Conservation (phyloP, 208 protist species). For the Porcisia deanei region DNA sequence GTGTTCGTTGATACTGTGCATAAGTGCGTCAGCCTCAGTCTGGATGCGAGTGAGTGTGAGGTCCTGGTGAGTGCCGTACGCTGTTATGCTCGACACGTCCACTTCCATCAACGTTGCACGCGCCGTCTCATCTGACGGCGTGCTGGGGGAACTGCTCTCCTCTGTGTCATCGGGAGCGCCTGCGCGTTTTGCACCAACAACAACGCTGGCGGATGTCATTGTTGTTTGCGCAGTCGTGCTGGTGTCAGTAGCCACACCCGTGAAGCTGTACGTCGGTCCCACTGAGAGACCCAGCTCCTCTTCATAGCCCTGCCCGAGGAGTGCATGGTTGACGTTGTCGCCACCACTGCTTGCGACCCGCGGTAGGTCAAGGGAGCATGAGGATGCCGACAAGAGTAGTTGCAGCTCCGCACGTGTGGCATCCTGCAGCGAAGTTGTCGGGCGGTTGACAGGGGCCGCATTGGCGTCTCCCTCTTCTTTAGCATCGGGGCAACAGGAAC, state of each 20-base stretch:
- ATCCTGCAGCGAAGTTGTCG: conserved; percentile 4
- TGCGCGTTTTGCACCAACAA: neutral
- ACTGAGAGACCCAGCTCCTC: neutral
- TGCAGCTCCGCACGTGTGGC: conserved; percentile 29
- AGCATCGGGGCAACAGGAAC: neutral
- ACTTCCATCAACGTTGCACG: conserved; percentile 47
- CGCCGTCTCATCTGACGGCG: conserved; percentile 1
- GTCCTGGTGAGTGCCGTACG: conserved; percentile 66
- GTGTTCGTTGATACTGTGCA: conserved; percentile 37
- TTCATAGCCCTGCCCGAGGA: neutral
- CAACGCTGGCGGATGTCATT: neutral
- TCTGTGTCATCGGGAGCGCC: neutral
- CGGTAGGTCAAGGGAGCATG: conserved; percentile 17
- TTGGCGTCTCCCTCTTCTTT: neutral
- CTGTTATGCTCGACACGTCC: conserved; percentile 50
- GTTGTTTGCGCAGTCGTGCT: neutral
- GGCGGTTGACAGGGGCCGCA: neutral
- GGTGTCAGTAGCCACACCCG: neutral
- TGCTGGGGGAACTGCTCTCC: neutral
- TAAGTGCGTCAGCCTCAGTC: conserved; percentile 40
- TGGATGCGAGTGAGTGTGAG: conserved; percentile 52
- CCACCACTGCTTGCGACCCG: neutral
- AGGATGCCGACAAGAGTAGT: conserved; percentile 27
- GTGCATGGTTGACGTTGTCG: too few relatives aligned
- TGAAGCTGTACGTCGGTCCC: conserved; percentile 13